Base-by-base conservation (phyloP, 1,284 basidiomycete species). In the Rhodotorula sp. region DNA sequence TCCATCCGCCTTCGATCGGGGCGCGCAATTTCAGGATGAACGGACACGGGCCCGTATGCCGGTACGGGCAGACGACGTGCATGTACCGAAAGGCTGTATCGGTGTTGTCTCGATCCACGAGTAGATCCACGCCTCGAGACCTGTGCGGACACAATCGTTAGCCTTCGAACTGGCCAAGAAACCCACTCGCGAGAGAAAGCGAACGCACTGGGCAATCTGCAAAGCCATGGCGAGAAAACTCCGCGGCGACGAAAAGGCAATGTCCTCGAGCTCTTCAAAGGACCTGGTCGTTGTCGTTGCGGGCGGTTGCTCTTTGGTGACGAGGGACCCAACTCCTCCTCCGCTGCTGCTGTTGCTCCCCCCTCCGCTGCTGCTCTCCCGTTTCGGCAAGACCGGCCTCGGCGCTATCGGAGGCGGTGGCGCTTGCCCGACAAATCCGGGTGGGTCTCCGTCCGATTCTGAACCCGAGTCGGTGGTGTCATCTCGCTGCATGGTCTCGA, bases 41-140 rank as follows among this genome's bases (percentile, higher is more conserved):
- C 2, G 69, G 69, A 62, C 74, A 76, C 39, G 39, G 39, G 20
- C 74, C 74, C 0, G 71, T 20, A 18, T 47, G 47, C 18, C 74
- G 71, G 63, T 63, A 76, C n/a, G 67, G 49, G 65, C 74, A 76
- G 46, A 59, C 66, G 62, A 76, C 39, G 69, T 76, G 74, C 74
- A 76, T 76, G 69, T 73, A 76, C 10, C 71, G 69, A 26, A 58
- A 59, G 20, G 57, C 52, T 51, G 73, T 76, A 64, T 68, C 61
- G 18, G 71, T 76, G 23, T 72, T 67, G 62, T 76, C 74, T 56
- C 71, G 71, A 26, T 65, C 34, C 31, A 76, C 51, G 47, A 76
- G 46, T 23, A 76, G 34, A 14, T 58, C 51, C 1, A 65, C 65
- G n/a, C 62, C 61, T 46, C 70, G 68, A 8, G 73, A 51, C 3